Base-by-base conservation (phyloP, 768 basidiomycete species). In the Leccinellum luteum region DNA sequence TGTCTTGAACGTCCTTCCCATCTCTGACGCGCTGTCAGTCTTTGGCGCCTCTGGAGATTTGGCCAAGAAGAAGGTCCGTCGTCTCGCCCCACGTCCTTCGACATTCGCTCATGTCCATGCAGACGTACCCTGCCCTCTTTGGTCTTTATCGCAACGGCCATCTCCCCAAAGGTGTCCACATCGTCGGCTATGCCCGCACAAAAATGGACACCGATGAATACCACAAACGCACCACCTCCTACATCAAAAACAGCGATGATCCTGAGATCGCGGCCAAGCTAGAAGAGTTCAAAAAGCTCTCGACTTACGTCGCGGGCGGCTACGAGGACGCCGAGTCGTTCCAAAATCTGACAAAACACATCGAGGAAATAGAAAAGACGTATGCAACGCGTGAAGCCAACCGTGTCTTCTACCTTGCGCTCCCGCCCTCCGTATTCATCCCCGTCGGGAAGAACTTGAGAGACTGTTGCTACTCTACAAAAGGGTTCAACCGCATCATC, bases 51-150 rank as follows among this genome's bases (percentile, higher is more conserved):
- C 93, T 55, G 96, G 96, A 41, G 96, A 99, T 79, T 81, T 99
- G 48, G 96, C 96, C 61, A 96, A 97, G 88, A 99, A 99, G 79
- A 99, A 99, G 85, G 94, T 69, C 85, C 4, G 23, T 50, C 32
- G n/a, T 44, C 31, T 25, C n/a, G 2, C 35, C 15, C 64, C 19
- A 51, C 49, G 25, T 45, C 13, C 4, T 21, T 23, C 14, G 10
- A 43, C 44, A 28, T 55, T 66, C 88, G 89, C 55, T 64, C 52
- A 62, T 13, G 8, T 52, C 2, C 45, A 23, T 57, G 28, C 67
- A 97, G 95, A 98, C 96, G 4, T 90, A 94, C 74, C 96, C 96
- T 12, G 96, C 96, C 27, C 81, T 99, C 55, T 98, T 97, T 73
- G 88, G 86, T 55, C 86, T 99, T 64, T 97, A 84, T 79, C 80